These are phyloP conservation scores for Sungouiella thailandica DNA, from an alignment of 805 yeast species.

Conservation along the genomic window DNA sequence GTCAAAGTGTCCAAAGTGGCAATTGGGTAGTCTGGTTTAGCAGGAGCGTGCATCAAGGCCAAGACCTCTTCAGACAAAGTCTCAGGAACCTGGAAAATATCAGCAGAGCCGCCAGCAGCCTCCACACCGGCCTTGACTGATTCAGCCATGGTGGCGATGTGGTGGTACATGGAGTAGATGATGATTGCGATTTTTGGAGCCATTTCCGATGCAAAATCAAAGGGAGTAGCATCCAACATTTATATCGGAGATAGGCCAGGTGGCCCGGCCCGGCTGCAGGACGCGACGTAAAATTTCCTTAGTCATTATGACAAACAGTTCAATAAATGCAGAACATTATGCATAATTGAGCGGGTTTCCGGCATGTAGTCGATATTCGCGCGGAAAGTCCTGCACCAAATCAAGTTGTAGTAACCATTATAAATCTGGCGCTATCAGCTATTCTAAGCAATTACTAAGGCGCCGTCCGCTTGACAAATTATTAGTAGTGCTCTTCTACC, in stretches of 20 bases:
- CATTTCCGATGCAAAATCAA: constrained; percentile 13
- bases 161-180: constrained; percentile 80
- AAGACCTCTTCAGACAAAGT: constrained; percentile 17
- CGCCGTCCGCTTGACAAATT: too few relatives aligned
- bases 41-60: constrained; percentile 15
- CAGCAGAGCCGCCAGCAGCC: constrained; percentile 52
- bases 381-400: too few relatives aligned
- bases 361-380: too few relatives aligned
- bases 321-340: too few relatives aligned
- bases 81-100: constrained; percentile 17
- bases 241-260: not conserved
- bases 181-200: constrained; percentile 60
- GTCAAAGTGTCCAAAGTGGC: constrained; percentile 17
- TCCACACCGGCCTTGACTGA: constrained; percentile 65
- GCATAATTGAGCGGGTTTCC: too few relatives aligned
- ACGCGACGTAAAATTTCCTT: too few relatives aligned
- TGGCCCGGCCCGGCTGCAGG: too few relatives aligned
- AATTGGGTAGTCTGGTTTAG: constrained; percentile 16
- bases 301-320: too few relatives aligned
- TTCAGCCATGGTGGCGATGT: constrained; percentile 64
- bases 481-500: too few relatives aligned
- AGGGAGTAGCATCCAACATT: not conserved
- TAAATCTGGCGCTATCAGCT: too few relatives aligned
- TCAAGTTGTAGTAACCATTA: too few relatives aligned
- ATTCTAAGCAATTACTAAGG: too few relatives aligned